Percentiles rank a stretch among this genome's conserved stretches.
Conservation (phyloP, 805 yeast genomes). For the Candida loeiensis region DNA sequence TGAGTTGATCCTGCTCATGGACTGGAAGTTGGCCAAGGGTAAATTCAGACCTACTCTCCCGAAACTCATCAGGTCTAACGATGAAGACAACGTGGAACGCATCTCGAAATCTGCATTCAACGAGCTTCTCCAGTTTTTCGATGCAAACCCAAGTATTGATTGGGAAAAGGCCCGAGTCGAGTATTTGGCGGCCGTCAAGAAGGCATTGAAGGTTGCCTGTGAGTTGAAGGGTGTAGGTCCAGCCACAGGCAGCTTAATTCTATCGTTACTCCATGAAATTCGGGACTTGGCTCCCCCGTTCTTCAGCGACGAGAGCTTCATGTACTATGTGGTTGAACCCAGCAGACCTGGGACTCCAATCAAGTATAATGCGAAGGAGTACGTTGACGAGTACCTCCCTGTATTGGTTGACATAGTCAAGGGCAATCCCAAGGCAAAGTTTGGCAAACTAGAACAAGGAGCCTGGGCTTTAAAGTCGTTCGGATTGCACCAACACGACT, state of each 20-base stretch:
- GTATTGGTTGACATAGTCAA: slow-evolving; percentile 16
- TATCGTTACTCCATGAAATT: slow-evolving; percentile 29
- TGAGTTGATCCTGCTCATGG: slow-evolving; percentile 42
- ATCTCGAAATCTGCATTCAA: slow-evolving; percentile 28
- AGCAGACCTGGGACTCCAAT: slow-evolving; percentile 26
- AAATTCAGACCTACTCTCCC: slow-evolving; percentile 45
- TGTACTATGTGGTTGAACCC: slow-evolving; percentile 29
- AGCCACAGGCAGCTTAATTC: slow-evolving; percentile 45
- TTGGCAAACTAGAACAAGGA: slow-evolving; percentile 28
- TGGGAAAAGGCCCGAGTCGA: slow-evolving; percentile 8
- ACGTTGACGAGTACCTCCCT: slow-evolving; percentile 32
- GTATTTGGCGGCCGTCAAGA: slow-evolving; percentile 20
- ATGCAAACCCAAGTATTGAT: background rate
- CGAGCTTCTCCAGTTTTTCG: slow-evolving; percentile 10
- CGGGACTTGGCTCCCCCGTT: slow-evolving; percentile 38
- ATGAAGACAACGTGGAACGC: slow-evolving; percentile 22
- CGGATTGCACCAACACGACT: slow-evolving; percentile 22
- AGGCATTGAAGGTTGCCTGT: slow-evolving; percentile 29
- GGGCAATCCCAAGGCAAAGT: slow-evolving; percentile 5
- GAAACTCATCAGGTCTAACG: slow-evolving; percentile 39
- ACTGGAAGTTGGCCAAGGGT: slow-evolving; percentile 44
- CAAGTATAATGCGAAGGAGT: slow-evolving; percentile 43
- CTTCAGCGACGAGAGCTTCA: slow-evolving; percentile 48
- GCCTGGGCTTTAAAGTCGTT: slow-evolving; percentile 37
- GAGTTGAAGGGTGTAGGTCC: slow-evolving; percentile 48